Base-by-base conservation (phyloP, 176 grass and related monocot genomes). In the Oryza rufipogon region DNA sequence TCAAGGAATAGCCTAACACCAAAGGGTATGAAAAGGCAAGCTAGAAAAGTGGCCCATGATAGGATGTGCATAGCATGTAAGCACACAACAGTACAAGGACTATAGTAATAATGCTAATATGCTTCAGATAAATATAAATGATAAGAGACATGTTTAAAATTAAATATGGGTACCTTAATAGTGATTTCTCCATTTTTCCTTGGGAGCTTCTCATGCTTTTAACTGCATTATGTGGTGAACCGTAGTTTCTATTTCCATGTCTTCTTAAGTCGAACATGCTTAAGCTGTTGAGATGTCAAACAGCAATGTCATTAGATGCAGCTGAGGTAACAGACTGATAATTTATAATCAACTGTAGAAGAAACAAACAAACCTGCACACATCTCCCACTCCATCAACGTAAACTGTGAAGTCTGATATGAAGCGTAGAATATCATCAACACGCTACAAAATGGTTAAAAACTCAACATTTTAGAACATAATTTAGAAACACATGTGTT, bases 131-230 rank as follows among this genome's bases (percentile, higher is more conserved):
- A n/a, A 70, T 19, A 68, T 17, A 81, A 34, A 70, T 17, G 65
- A 17, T 69, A 70, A n/a, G 28, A n/a, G 17, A 49, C 23, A 17
- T 28, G 66, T 68, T 64, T 17, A 63, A 60, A 54, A 83, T 19
- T 16, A 70, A 83, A 26, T 22, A 65, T 22, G 14, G 54, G 26
- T 74, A 93, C 91, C 91, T 93, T 78, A 88, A 87, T 78, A 90
- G 87, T 19, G 91, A 93, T 85, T 93, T 93, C 68, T 93, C 91
- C 81, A 90, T 75, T 84, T 93, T 93, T 14, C 91, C 91, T 68
- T 93, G 85, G 64, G 91, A 93, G 70, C 91, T 93, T 69, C 87
- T 75, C 85, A 79, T 85, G 19, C 80, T 70, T 88, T 84, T 90
- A n/a, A 68, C 74, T 41, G 85, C 85, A 83, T 88, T 85, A 82